Percentiles rank a stretch among this genome's conserved stretches.
phyloP scores from a whole-genome alignment of 495 filamentous ascomycete species.

The Xylaria venustula region DNA sequence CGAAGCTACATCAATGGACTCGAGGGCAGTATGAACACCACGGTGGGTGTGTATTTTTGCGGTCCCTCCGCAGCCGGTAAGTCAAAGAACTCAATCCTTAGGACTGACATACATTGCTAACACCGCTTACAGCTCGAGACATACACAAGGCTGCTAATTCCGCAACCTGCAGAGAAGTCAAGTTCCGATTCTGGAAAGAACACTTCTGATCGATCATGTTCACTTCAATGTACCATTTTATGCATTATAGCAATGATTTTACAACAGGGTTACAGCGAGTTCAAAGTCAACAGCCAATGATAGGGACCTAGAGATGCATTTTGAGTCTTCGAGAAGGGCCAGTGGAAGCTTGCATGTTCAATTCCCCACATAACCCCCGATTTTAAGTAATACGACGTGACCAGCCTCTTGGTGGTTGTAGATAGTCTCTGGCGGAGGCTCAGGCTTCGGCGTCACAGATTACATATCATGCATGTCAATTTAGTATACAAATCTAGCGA shows the following conservation, averaged over 20 bases:
- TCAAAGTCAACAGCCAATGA: not conserved
- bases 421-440: slow-evolving; percentile 7
- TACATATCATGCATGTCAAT: not conserved
- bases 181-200: slow-evolving; percentile 99
- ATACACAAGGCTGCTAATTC: slow-evolving; percentile 77
- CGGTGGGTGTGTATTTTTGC: slow-evolving; percentile 98
- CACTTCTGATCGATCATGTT: slow-evolving; percentile 54
- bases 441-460: slow-evolving; percentile 7
- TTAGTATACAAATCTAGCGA: slow-evolving; percentile 1
- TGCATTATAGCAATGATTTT: slow-evolving; percentile 1
- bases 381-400: not conserved
- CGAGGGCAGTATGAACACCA: slow-evolving; percentile 68
- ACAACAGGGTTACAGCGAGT: not conserved
- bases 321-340: not conserved
- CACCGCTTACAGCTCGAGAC: slow-evolving; percentile 63
- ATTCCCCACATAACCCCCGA: not conserved
- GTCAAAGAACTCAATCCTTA: slow-evolving; percentile 14
- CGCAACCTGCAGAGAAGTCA: slow-evolving; percentile 71
- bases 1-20: slow-evolving; percentile 81
- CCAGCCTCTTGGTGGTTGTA: slow-evolving; percentile 5
- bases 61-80: slow-evolving; percentile 57
- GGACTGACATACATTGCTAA: slow-evolving; percentile 22
- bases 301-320: not conserved
- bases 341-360: not conserved
- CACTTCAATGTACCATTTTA: slow-evolving; percentile 11